Base-by-base conservation (phyloP, 2,329 filamentous ascomycete species). In the Mycosphaerella arachidis region DNA sequence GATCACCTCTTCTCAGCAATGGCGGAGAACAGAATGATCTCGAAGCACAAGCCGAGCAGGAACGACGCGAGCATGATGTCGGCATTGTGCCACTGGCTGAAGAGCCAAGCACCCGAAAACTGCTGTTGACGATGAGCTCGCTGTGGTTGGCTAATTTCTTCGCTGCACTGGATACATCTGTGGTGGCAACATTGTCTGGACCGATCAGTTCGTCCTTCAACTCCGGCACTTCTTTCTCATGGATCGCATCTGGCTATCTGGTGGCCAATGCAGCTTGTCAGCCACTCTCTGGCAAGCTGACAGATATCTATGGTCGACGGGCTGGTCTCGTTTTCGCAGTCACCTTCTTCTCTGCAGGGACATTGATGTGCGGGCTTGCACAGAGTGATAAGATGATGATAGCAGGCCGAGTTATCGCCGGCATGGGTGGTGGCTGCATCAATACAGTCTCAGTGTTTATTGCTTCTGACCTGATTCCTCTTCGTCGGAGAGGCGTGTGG, bases 241-340 rank as follows among this genome's bases (percentile, higher is more conserved):
- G 92, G 92, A 85, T 96, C 7, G 92, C 91, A 0, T 89, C 90
- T 0, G 88, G 90, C 20, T 96, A 96, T 72, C 82, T 96, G 30
- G 92, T 96, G 69, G 88, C 91, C 66, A 96, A 93, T 73, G 89
- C 92, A 1, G 91, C 91, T 0, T 90, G 86, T 68, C 92, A 96
- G 73, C 92, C 92, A 12, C 82, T 96, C 20, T 91, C 89, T 8
- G 92, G 92, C 6, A 86, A 91, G 5, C 75, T 96, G 61, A 96
- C 92, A 0, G 92, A 96, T 72, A 94, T 96, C 53, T 94, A 94
- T 70, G 89, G 89, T 10, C 85, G 92, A 5, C 84, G 90, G 0
- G 86, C 88, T 0, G 92, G 92, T 0, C 77, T 96, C 2, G 79
- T 95, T 10, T 86, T 93, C 63, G 90, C 87, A 66, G 94, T 94